phyloP scores from a whole-genome alignment of 768 basidiomycete species.

The Paxillus rubicundulus region DNA sequence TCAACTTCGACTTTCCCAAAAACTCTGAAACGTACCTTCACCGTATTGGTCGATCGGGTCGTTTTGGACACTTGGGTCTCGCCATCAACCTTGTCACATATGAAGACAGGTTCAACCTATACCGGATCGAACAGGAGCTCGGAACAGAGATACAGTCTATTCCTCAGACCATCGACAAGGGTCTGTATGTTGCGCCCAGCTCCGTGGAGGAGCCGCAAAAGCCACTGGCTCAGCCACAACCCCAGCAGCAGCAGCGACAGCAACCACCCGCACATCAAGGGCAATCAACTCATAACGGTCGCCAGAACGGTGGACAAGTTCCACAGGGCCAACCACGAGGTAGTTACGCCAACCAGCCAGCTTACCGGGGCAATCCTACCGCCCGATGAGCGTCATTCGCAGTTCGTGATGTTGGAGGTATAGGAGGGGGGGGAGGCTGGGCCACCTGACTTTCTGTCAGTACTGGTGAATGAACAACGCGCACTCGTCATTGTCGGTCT shows the following conservation, averaged over 20 bases:
- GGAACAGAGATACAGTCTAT: slow-evolving; percentile 98
- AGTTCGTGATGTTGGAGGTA: neutral
- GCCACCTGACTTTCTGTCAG: slow-evolving; percentile 14
- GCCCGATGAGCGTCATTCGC: slow-evolving; percentile 23
- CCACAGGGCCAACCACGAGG: slow-evolving; percentile 25
- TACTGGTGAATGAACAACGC: slow-evolving; percentile 8
- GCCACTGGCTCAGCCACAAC: slow-evolving; percentile 34
- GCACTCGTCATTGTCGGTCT: slow-evolving; percentile 14
- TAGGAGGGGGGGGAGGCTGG: neutral
- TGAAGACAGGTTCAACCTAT: slow-evolving; percentile 96
- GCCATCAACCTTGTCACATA: slow-evolving; percentile 98
- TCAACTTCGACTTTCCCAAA: slow-evolving; percentile 99
- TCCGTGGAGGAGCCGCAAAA: slow-evolving; percentile 42
- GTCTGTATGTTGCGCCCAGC: slow-evolving; percentile 87
- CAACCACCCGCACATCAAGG: slow-evolving; percentile 23
- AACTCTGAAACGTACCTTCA: slow-evolving; percentile 99
- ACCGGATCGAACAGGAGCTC: slow-evolving; percentile 97
- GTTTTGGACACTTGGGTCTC: slow-evolving; percentile 94
- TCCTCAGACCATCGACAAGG: slow-evolving; percentile 86
- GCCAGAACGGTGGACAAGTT: slow-evolving; percentile 24
- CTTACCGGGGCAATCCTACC: slow-evolving; percentile 28
- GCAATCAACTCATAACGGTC: slow-evolving; percentile 26
- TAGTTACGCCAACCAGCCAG: slow-evolving; percentile 22
- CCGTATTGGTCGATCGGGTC: slow-evolving; percentile 95
- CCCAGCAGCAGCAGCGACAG: slow-evolving; percentile 29